phyloP scores from a whole-genome alignment of 176 grass and related monocot species.

The Melocanna baccifera region DNA sequence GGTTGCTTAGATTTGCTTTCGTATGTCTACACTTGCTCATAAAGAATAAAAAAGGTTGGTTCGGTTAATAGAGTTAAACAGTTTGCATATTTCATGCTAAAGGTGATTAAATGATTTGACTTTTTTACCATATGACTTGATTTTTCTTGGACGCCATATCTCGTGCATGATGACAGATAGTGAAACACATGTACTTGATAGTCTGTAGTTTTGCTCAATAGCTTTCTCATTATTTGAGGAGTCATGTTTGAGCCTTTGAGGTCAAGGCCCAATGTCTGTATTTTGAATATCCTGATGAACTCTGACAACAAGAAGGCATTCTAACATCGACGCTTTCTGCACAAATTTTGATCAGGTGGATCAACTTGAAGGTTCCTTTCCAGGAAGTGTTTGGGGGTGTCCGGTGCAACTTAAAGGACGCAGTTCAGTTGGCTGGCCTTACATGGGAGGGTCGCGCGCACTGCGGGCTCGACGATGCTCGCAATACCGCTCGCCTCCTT shows the following conservation, averaged over 20 bases:
- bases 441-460: slow-evolving; percentile 95
- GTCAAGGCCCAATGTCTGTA: neutral
- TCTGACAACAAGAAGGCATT: neutral
- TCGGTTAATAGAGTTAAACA: neutral
- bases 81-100: neutral
- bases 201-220: neutral
- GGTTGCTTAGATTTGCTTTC: neutral
- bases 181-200: neutral
- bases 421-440: slow-evolving; percentile 78
- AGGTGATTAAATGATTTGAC: neutral
- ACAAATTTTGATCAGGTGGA: slow-evolving; percentile 60
- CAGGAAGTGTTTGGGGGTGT: slow-evolving; percentile 65
- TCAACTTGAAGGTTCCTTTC: slow-evolving; percentile 96
- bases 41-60: neutral
- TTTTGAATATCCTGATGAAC: neutral
- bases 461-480: slow-evolving; percentile 87
- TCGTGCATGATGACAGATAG: neutral
- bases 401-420: slow-evolving; percentile 83
- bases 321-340: neutral
- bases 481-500: slow-evolving; percentile 88
- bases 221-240: neutral
- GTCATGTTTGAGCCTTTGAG: neutral
- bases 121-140: neutral
- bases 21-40: neutral
- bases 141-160: neutral